Evolutionary conservation across 495 filamentous ascomycete genomes (phyloP).

Genomic region (Penicillium roqueforti): DNA sequence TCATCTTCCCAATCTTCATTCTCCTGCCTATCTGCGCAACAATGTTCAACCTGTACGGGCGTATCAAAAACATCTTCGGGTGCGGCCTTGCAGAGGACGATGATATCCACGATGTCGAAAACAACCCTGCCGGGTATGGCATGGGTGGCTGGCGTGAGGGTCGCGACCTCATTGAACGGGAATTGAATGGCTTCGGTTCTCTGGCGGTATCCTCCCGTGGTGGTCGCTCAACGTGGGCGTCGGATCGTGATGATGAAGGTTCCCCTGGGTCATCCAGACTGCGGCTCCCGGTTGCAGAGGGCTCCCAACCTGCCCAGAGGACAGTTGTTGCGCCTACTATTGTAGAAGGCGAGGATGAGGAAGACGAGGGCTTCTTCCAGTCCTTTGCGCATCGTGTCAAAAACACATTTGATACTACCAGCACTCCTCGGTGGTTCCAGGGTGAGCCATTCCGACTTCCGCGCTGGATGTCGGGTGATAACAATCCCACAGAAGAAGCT

Average conservation of each 20-base stretch:
- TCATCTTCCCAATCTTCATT: slow-evolving; percentile 82
- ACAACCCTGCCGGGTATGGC: slow-evolving; percentile 60
- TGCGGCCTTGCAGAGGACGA: slow-evolving; percentile 73
- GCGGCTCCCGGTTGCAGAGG: slow-evolving; percentile 29
- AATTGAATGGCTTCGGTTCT: slow-evolving; percentile 63
- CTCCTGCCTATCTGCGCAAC: slow-evolving; percentile 79
- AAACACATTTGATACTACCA: slow-evolving; percentile 86
- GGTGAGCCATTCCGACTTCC: slow-evolving; percentile 68
- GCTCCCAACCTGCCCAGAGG: slow-evolving; percentile 24
- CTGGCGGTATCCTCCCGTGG: slow-evolving; percentile 42
- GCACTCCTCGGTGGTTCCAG: slow-evolving; percentile 75
- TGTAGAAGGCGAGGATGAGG: slow-evolving; percentile 53
- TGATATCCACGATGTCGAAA: slow-evolving; percentile 62
- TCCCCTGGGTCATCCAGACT: slow-evolving; percentile 29
- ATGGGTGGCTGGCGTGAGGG: slow-evolving; percentile 91
- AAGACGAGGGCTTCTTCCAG: slow-evolving; percentile 77
- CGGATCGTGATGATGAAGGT: slow-evolving; percentile 23
- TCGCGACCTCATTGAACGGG: slow-evolving; percentile 86
- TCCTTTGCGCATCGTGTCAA: slow-evolving; percentile 77
- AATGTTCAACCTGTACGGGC: slow-evolving; percentile 81
- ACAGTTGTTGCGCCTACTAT: slow-evolving; percentile 29
- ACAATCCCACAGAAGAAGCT: slow-evolving; percentile 35
- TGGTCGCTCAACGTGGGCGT: slow-evolving; percentile 32
- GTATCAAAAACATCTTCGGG: slow-evolving; percentile 69
- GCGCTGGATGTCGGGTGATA: slow-evolving; percentile 66